Evolutionary conservation across 139 green algal genomes (phyloP), one percentile per base, ranked within the genome.

Genomic region (Auxenochlorella pyrenoidosa): DNA sequence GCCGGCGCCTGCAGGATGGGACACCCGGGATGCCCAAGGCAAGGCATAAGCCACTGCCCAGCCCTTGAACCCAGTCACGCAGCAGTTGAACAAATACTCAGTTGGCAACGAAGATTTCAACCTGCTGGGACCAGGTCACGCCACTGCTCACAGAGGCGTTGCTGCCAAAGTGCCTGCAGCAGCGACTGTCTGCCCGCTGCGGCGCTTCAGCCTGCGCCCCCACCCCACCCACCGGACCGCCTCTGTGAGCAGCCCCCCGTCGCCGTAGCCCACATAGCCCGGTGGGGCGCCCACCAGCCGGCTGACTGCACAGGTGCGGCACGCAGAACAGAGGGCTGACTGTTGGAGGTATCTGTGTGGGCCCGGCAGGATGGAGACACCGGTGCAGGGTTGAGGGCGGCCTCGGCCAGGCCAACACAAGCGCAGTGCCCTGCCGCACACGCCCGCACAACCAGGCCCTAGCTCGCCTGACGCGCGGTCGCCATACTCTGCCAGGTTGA

Each of bases 231-330:
- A 87, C 83, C 83, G 82, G 28, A 96, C 90, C 18, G 93, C 90
- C 40, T 96, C 90, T 90, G 91, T 91, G 26, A 91, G 82, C 59
- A 79, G 32, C 1, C 94, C 93, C 26, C 93, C 91, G 47, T 94
- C 89, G 32, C 93, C 91, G 71, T 93, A 95, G 68, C 95, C 95
- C 28, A 97, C 90, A 81, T 96, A 97, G 5, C 95, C 95, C 13
- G 96, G 96, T 0, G 96, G 95, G 1, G 96, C 94, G 34, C 96
- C 96, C 75, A 98, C 91, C 82, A 98, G 91, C n/a, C 93, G 89
- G n/a, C 88, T 86, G 1, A 97, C 87, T 40, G 91, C 93, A 84
- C 30, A 34, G 26, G 26, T 12, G 63, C 5, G 63, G 63, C 28
- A 71, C 6, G 28, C 63, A 71, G 28, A 12, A 54, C 6, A 10